Base-by-base conservation (phyloP, 2,329 filamentous ascomycete genomes). In the Colletotrichum theobromicola region DNA sequence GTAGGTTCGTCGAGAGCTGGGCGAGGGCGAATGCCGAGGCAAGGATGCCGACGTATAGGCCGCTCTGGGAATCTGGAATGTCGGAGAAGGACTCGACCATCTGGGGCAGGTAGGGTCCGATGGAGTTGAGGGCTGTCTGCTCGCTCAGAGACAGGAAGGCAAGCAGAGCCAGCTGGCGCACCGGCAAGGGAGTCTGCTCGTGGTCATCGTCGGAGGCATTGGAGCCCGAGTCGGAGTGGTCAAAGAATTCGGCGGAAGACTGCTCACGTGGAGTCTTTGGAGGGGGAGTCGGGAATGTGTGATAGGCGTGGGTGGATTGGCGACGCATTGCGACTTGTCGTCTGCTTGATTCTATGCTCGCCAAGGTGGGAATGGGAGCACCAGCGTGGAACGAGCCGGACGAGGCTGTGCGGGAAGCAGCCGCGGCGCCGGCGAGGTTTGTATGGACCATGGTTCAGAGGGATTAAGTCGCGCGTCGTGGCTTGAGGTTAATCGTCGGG, bases 71-170 rank as follows among this genome's bases (percentile, higher is more conserved):
- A 2, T 89, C 84, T 24, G 93, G 90, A 24, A 98, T 93, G 76
- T 94, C 94, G 2, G 95, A 94, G 82, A 98, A 98, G 1, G 92
- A 92, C 26, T 92, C 91, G 2, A 96, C 93, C 96, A 99, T 98
- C 79, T 95, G 91, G 1, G 97, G 97, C 2, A 99, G 90, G 83
- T 99, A 99, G 1, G 97, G 97, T 13, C 94, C 94, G 80, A 99
- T 98, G 26, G 95, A 98, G 84, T 99, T 99, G 81, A 99, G 90
- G 1, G 97, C 97, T 0, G 96, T 98, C 87, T 99, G 97, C 82
- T 99, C 97, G 68, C 94, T 94, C 26, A 99, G 89, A 8, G 96
- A 96, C 75, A 99, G 94, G 77, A 98, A 86, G 2, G 96, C 96
- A 37, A 99, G 87, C 15, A 98, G 90, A 7, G 92, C 89, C 75